Percentiles rank a stretch among this genome's conserved stretches.
phyloP scores from a whole-genome alignment of 1,284 basidiomycete genomes.

The Sporisorium sorghi region DNA sequence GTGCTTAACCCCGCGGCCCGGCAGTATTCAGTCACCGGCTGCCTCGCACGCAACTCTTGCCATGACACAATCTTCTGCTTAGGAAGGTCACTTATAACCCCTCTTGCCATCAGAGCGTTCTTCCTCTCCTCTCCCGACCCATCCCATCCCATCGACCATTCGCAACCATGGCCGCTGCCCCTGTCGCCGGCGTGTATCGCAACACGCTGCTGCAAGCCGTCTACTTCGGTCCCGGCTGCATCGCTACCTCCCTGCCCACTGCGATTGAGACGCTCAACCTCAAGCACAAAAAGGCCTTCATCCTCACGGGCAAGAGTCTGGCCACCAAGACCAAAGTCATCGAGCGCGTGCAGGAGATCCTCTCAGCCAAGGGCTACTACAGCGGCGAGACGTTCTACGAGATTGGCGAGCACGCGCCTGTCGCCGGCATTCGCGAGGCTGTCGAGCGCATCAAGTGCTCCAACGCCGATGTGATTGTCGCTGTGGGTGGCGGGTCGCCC shows the following conservation, averaged over 20 bases:
- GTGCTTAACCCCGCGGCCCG: not conserved
- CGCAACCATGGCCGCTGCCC: slow-evolving; percentile 28
- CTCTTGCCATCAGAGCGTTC: not conserved
- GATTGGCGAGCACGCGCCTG: slow-evolving; percentile 81
- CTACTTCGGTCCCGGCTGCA: slow-evolving; percentile 41
- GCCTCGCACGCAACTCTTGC: not conserved
- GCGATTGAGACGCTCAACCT: slow-evolving; percentile 39
- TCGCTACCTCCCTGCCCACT: slow-evolving; percentile 29
- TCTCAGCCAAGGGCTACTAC: slow-evolving; percentile 36
- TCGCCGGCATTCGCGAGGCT: slow-evolving; percentile 75
- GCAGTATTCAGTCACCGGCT: not conserved
- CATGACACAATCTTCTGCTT: not conserved
- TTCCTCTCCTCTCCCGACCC: not conserved
- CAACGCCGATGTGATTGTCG: slow-evolving; percentile 74
- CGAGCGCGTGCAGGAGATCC: slow-evolving; percentile 26
- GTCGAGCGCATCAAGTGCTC: slow-evolving; percentile 74
- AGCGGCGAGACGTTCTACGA: slow-evolving; percentile 75
- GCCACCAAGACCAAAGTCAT: slow-evolving; percentile 57
- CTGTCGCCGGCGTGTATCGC: slow-evolving; percentile 33
- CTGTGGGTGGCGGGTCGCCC: slow-evolving; percentile 83
- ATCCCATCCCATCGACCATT: not conserved
- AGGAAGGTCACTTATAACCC: not conserved
- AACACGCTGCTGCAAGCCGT: slow-evolving; percentile 48
- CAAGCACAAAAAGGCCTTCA: slow-evolving; percentile 45
- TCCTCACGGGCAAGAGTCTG: slow-evolving; percentile 56